Percentiles rank a stretch among this genome's conserved stretches.
Evolutionary conservation across 257 asterid species (phyloP).

Genomic region (Oldenlandia corymbosa): DNA sequence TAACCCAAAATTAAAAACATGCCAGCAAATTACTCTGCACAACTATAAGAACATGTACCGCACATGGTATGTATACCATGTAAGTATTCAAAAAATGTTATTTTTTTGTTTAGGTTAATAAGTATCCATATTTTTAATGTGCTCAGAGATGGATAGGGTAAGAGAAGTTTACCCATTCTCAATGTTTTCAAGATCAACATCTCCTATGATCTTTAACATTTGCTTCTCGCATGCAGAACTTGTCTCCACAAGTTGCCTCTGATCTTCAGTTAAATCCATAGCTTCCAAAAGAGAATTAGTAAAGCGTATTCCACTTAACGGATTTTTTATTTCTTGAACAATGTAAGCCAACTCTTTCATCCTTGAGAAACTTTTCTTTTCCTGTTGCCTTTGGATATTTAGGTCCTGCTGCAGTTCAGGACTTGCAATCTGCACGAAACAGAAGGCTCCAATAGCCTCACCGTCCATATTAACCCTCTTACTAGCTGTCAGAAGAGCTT

Average conservation of each 20-base stretch:
- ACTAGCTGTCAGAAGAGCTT: conserved; percentile 71
- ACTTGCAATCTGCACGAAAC: conserved; percentile 78
- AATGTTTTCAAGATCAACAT: conserved; percentile 57
- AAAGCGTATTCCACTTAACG: conserved; percentile 71
- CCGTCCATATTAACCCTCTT: conserved; percentile 75
- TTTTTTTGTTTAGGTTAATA: no score
- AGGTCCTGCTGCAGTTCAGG: conserved; percentile 63
- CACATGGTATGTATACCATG: no score
- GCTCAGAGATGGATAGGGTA: neutral
- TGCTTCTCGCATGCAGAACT: conserved; percentile 88
- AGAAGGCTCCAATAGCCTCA: conserved; percentile 72
- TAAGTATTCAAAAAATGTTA: no score
- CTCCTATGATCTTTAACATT: conserved; percentile 72
- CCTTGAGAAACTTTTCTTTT: conserved; percentile 44
- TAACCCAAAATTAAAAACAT: neutral
- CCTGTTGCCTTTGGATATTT: conserved; percentile 61
- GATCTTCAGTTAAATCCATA: conserved; percentile 60
- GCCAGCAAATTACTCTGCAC: neutral
- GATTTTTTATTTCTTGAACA: conserved; percentile 73
- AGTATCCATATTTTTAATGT: neutral
- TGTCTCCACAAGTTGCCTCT: conserved; percentile 74
- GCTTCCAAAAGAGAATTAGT: conserved; percentile 74
- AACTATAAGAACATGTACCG: neutral
- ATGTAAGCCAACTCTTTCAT: conserved; percentile 83
- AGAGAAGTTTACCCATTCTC: conserved; percentile 58